Conservation (phyloP, 2,329 filamentous ascomycete species). For the Golovinomyces cichoracearum region DNA sequence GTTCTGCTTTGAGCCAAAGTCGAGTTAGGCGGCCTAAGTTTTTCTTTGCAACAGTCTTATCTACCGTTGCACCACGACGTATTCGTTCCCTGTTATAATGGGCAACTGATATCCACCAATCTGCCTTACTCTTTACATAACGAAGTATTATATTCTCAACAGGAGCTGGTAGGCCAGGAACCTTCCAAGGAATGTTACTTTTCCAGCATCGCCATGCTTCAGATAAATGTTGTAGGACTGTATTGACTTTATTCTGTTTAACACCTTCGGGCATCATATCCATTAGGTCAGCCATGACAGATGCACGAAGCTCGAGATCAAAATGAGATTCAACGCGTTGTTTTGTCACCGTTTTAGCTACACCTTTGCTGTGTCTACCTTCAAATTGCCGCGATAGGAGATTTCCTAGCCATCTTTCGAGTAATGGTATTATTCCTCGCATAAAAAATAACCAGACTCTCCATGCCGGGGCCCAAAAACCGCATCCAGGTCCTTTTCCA, state of each 20-base stretch:
- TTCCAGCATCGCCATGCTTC: slow-evolving; percentile 99
- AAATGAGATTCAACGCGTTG: slow-evolving; percentile 98
- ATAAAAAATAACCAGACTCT: slow-evolving; percentile 98
- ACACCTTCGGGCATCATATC: slow-evolving; percentile 99
- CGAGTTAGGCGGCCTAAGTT: slow-evolving; percentile 84
- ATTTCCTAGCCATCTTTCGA: slow-evolving; percentile 94
- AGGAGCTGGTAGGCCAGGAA: slow-evolving; percentile 78
- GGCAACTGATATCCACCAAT: slow-evolving; percentile 98
- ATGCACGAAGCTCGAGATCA: slow-evolving; percentile 84
- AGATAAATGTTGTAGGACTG: slow-evolving; percentile 83
- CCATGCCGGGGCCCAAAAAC: slow-evolving; percentile 98
- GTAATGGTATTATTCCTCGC: slow-evolving; percentile 85
- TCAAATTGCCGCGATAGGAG: slow-evolving; percentile 92
- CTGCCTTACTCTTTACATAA: slow-evolving; percentile 96
- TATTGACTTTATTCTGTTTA: slow-evolving; percentile 98
- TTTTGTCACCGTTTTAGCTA: slow-evolving; percentile 97
- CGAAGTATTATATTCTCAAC: slow-evolving; percentile 97
- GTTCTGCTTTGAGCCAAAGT: slow-evolving; percentile 92
- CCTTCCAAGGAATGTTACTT: slow-evolving; percentile 99
- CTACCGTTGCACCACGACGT: slow-evolving; percentile 79
- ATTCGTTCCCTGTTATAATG: slow-evolving; percentile 98
- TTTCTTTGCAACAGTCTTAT: slow-evolving; percentile 99
- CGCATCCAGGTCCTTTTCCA: slow-evolving; percentile 89
- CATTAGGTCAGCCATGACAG: slow-evolving; percentile 96
- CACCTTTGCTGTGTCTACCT: slow-evolving; percentile 92